Evolutionary conservation across 331 rosid genomes (phyloP).

Genomic region (Erythrophleum ivorense): DNA sequence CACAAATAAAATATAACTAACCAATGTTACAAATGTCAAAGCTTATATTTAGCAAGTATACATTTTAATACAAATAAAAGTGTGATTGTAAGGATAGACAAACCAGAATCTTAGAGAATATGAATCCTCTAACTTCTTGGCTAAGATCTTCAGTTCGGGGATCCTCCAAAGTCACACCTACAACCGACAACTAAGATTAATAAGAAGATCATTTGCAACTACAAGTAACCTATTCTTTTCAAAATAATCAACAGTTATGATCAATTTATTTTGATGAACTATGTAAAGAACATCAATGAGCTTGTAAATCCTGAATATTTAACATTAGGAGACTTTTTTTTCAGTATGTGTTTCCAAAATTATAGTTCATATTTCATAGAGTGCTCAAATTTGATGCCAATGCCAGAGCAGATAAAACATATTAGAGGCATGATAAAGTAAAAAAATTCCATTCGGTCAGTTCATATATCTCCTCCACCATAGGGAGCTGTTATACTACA

Average conservation of each 20-base stretch:
- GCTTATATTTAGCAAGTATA: conserved; percentile 13
- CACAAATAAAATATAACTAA: conserved; percentile 20
- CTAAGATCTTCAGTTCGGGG: conserved; percentile 96
- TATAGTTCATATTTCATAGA: neutral
- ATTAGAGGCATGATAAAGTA: neutral
- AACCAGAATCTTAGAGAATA: conserved; percentile 95
- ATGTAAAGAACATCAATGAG: conserved; percentile 1
- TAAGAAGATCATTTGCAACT: conserved; percentile 38
- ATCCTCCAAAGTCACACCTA: conserved; percentile 95
- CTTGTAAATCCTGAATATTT: neutral
- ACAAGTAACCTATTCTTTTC: conserved; percentile 12
- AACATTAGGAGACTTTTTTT: conserved; percentile 12
- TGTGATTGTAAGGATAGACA: conserved; percentile 48
- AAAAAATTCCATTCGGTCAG: too few relatives aligned
- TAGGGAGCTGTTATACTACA: neutral
- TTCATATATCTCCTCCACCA: neutral
- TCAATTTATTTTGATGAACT: conserved; percentile 18
- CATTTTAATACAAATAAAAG: conserved; percentile 35
- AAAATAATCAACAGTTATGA: neutral
- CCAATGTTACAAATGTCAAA: neutral
- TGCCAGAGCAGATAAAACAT: conserved; percentile 13
- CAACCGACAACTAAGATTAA: conserved; percentile 39
- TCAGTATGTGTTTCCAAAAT: conserved; percentile 30
- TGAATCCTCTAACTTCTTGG: conserved; percentile 99
- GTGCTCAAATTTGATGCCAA: conserved; percentile 30